A percentile compares a stretch with the other conserved stretches of the same genome.
Evolutionary conservation across 1,139 yeast genomes (phyloP).

Genomic region (Nakaseomyces sp.): DNA sequence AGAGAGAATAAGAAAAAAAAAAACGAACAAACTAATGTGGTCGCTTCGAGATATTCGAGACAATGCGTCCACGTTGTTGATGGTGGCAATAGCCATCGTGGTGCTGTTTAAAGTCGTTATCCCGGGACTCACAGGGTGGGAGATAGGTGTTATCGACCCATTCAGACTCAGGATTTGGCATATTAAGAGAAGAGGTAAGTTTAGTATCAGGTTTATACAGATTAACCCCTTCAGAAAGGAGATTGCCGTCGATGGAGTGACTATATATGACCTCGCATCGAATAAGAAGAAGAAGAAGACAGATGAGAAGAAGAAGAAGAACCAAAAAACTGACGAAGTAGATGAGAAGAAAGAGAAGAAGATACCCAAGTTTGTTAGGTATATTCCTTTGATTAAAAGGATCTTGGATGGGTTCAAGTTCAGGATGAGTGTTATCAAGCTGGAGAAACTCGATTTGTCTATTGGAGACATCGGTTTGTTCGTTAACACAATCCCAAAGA

Average conservation of each 20-base stretch:
- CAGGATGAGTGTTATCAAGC: background rate
- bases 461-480: slow-evolving; percentile 2
- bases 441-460: background rate
- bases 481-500: background rate
- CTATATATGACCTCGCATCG: background rate
- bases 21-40: slow-evolving; percentile 2
- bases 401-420: slow-evolving; percentile 3
- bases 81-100: slow-evolving; percentile 6
- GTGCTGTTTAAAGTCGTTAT: slow-evolving; percentile 7
- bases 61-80: background rate
- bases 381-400: slow-evolving; percentile 1
- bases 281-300: background rate
- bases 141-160: slow-evolving; percentile 15
- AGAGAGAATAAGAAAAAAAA: background rate
- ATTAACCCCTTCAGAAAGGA: slow-evolving; percentile 14
- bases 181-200: slow-evolving; percentile 11
- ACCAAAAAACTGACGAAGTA: background rate
- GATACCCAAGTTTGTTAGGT: background rate
- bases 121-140: slow-evolving; percentile 7
- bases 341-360: background rate
- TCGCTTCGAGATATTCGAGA: slow-evolving; percentile 2
- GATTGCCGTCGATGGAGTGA: slow-evolving; percentile 14
- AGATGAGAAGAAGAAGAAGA: slow-evolving; percentile 2
- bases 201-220: slow-evolving; percentile 17
- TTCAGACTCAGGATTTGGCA: slow-evolving; percentile 14